Evolutionary conservation across 2,329 filamentous ascomycete genomes (phyloP).

Genomic region (Dactylellina sp.): DNA sequence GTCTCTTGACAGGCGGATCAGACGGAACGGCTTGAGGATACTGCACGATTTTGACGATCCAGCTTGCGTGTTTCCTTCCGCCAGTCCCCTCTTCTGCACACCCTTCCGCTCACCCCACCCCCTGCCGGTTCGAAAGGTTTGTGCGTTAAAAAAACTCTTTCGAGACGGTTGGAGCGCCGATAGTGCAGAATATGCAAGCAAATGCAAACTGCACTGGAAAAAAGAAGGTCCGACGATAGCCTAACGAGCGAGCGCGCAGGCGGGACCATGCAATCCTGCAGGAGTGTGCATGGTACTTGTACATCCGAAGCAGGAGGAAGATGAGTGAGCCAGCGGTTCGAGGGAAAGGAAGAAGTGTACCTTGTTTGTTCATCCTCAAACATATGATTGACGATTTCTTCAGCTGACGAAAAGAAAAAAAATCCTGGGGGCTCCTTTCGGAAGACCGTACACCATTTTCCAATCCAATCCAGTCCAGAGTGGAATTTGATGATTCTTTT

Average conservation of each 20-base stretch:
- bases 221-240: conserved; percentile 57
- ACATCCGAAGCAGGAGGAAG: conserved; percentile 48
- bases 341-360: conserved; percentile 9
- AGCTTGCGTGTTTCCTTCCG: conserved; percentile 54
- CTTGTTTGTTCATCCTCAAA: conserved; percentile 23
- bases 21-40: conserved; percentile 47
- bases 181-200: conserved; percentile 42
- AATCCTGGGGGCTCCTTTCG: conserved; percentile 28
- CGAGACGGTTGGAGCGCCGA: conserved; percentile 44
- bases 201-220: conserved; percentile 54
- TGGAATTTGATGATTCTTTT: conserved; percentile 12
- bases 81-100: conserved; percentile 23
- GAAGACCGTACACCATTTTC: conserved; percentile 13
- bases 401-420: conserved; percentile 3
- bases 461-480: not conserved
- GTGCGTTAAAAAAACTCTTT: conserved; percentile 42
- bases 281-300: conserved; percentile 35
- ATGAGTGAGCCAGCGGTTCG: not conserved
- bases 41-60: conserved; percentile 47
- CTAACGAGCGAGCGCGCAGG: conserved; percentile 56
- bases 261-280: conserved; percentile 49
- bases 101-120: conserved; percentile 17
- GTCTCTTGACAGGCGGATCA: conserved; percentile 49
- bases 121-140: conserved; percentile 21
- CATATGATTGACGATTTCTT: conserved; percentile 18